These are phyloP conservation scores for Debaryomycetaceae sp. DNA, from an alignment of 1,139 yeast genomes.

Conservation along the genomic window DNA sequence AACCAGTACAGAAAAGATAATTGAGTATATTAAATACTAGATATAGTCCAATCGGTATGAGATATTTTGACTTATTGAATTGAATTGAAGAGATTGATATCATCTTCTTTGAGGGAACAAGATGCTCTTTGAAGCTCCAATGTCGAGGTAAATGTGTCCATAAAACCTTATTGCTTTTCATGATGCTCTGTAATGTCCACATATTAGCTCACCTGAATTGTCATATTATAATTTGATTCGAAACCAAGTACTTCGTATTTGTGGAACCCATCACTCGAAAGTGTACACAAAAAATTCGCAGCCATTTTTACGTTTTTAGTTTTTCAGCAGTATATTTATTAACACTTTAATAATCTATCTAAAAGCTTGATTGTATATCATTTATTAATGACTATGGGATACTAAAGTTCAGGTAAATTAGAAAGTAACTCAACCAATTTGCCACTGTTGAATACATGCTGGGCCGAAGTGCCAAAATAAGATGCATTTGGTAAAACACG, in stretches of 20 bases:
- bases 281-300: not conserved
- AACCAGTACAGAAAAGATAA: constrained; percentile 5
- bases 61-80: not conserved
- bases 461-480: constrained; percentile 41
- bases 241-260: too few relatives aligned
- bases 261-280: too few relatives aligned
- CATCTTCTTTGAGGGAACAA: not conserved
- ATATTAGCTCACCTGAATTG: not conserved
- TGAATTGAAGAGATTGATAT: not conserved
- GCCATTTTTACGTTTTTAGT: not conserved
- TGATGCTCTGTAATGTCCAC: not conserved
- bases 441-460: constrained; percentile 37
- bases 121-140: not conserved
- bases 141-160: not conserved
- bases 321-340: too few relatives aligned
- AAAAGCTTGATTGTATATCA: too few relatives aligned
- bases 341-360: too few relatives aligned
- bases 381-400: too few relatives aligned
- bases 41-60: constrained; percentile 1
- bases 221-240: too few relatives aligned
- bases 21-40: constrained; percentile 7
- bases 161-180: not conserved
- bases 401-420: constrained; percentile 26
- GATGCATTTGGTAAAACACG: constrained; percentile 52
- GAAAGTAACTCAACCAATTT: constrained; percentile 42